These are phyloP conservation scores for Corymbia calophylla DNA, from an alignment of 441 rosid species.

Conservation along the genomic window DNA sequence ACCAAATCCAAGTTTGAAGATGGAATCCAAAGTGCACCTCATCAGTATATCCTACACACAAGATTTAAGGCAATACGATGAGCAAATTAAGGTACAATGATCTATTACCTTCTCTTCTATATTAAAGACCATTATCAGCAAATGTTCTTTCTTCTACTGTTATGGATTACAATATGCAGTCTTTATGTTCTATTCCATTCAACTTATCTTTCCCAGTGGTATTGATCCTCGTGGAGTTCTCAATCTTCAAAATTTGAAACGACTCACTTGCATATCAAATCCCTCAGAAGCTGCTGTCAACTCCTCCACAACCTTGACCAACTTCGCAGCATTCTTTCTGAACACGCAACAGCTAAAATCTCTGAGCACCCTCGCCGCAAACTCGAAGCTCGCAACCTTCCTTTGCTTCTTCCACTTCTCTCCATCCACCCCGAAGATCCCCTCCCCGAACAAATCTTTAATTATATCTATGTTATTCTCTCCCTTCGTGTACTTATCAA, in stretches of 20 bases:
- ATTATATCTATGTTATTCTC: slow-evolving; percentile 9
- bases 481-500: slow-evolving; percentile 47
- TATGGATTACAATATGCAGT: background rate
- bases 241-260: no score
- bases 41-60: slow-evolving; percentile 46
- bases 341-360: slow-evolving; percentile 71
- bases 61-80: background rate
- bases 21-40: slow-evolving; percentile 67
- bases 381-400: slow-evolving; percentile 78
- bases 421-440: slow-evolving; percentile 69
- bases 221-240: background rate
- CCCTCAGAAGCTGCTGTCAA: slow-evolving; percentile 17
- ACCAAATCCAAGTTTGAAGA: slow-evolving; percentile 89
- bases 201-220: background rate
- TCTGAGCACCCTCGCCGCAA: slow-evolving; percentile 59
- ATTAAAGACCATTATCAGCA: background rate
- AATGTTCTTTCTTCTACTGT: background rate
- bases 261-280: slow-evolving; percentile 65
- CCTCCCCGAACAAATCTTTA: slow-evolving; percentile 55
- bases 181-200: background rate
- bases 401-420: slow-evolving; percentile 81
- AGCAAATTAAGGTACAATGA: background rate
- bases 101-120: background rate
- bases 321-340: slow-evolving; percentile 45
- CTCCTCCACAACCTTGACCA: slow-evolving; percentile 25